These are phyloP conservation scores for Pseudogymnoascus sp. DNA, from an alignment of 2,329 filamentous ascomycete genomes.

Conservation along the genomic window DNA sequence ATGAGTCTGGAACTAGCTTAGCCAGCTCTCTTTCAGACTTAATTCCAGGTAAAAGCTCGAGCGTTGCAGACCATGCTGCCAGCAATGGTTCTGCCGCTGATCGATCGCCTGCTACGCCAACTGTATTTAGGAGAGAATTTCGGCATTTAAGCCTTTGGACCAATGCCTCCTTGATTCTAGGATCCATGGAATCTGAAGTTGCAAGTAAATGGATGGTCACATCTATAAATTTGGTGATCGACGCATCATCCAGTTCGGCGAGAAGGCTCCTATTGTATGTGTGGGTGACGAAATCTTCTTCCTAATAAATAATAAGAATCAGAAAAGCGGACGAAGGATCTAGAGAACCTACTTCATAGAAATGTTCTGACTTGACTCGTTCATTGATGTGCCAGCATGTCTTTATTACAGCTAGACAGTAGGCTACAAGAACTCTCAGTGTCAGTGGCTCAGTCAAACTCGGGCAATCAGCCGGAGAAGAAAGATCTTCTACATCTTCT, in stretches of 20 bases:
- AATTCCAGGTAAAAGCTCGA: constrained; percentile 43
- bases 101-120: constrained; percentile 43
- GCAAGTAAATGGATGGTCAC: constrained; percentile 26
- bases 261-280: constrained; percentile 77
- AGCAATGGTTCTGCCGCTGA: constrained; percentile 28
- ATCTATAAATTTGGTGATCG: constrained; percentile 23
- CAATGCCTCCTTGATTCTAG: constrained; percentile 44
- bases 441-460: constrained; percentile 37
- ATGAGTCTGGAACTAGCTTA: constrained; percentile 62
- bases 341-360: constrained; percentile 61
- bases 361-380: constrained; percentile 73
- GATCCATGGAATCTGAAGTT: constrained; percentile 23
- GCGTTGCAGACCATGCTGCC: constrained; percentile 33
- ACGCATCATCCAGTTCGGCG: constrained; percentile 46
- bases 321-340: background rate
- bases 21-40: constrained; percentile 53
- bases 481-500: constrained; percentile 45
- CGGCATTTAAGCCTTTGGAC: constrained; percentile 58
- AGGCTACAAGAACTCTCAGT: constrained; percentile 65
- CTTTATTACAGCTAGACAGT: constrained; percentile 78
- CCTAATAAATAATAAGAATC: constrained; percentile 39
- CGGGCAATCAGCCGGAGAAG: constrained; percentile 13
- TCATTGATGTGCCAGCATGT: constrained; percentile 71
- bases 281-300: constrained; percentile 94
- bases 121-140: constrained; percentile 48